Conservation (phyloP, 768 basidiomycete species). For the Mycena metata region DNA sequence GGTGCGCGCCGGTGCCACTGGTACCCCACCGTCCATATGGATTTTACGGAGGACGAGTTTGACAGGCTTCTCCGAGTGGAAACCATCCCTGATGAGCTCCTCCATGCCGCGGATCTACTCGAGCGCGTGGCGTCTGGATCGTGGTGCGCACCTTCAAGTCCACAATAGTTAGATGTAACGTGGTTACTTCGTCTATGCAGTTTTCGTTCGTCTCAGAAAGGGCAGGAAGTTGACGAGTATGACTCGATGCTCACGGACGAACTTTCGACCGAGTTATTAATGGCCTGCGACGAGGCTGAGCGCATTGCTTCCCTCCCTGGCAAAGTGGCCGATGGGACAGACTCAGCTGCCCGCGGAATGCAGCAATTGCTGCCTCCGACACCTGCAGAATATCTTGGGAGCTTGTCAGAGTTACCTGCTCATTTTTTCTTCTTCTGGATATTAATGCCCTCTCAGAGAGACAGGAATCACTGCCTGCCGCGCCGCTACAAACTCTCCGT, state of each 20-base stretch:
- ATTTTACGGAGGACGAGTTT: slow-evolving; percentile 2
- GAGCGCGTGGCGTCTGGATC: not conserved
- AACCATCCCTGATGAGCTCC: not conserved
- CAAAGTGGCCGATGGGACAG: not conserved
- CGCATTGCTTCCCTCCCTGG: not conserved
- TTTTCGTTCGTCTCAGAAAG: not conserved
- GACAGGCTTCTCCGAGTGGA: slow-evolving; percentile 5
- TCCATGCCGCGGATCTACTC: not conserved
- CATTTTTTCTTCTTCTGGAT: not conserved
- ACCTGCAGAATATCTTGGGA: not conserved
- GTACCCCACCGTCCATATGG: too few relatives aligned
- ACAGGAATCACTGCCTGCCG: too few relatives aligned
- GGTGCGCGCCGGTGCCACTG: too few relatives aligned
- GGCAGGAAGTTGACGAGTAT: slow-evolving; percentile 1
- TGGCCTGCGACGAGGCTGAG: slow-evolving; percentile 15
- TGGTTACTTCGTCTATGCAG: not conserved
- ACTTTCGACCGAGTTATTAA: not conserved
- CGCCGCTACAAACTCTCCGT: too few relatives aligned
- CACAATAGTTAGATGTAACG: not conserved
- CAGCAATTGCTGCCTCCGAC: not conserved
- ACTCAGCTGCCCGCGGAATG: not conserved
- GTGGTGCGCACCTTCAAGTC: not conserved
- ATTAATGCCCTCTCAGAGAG: too few relatives aligned
- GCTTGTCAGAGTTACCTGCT: not conserved
- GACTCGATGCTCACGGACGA: slow-evolving; percentile 14